Evolutionary conservation across 2,329 filamentous ascomycete species (phyloP).

Genomic region (Nigrograna mackinnonii): DNA sequence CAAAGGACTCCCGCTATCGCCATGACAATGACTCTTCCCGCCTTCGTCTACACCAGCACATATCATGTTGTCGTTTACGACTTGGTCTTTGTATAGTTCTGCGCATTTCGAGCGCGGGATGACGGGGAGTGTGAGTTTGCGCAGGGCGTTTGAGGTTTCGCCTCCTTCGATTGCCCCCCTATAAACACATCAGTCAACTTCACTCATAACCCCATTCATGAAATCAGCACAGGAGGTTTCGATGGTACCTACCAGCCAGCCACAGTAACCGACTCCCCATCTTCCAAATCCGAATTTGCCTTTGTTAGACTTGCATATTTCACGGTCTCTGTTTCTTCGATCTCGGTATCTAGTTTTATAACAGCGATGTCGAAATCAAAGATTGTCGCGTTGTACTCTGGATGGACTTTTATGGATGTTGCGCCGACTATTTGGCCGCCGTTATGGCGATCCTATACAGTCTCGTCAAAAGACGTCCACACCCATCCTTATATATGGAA

Average conservation of each 20-base stretch:
- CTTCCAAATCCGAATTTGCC: slow-evolving; percentile 3
- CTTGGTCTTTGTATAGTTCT: neutral
- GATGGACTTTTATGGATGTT: slow-evolving; percentile 4
- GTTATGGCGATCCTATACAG: neutral
- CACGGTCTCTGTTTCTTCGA: slow-evolving; percentile 4
- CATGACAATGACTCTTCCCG: slow-evolving; percentile 10
- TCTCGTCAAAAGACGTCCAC: neutral
- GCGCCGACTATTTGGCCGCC: slow-evolving; percentile 3
- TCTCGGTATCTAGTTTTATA: slow-evolving; percentile 6
- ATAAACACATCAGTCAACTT: neutral
- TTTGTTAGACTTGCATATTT: slow-evolving; percentile 4
- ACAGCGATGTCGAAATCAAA: slow-evolving; percentile 6
- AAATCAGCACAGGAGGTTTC: neutral
- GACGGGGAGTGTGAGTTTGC: slow-evolving; percentile 8
- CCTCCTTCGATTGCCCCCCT: slow-evolving; percentile 3
- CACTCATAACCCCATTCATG: neutral
- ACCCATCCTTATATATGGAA: neutral
- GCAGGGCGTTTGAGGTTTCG: slow-evolving; percentile 1
- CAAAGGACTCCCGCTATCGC: slow-evolving; percentile 9
- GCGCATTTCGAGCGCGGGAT: slow-evolving; percentile 5
- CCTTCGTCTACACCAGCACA: slow-evolving; percentile 6
- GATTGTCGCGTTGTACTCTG: slow-evolving; percentile 2
- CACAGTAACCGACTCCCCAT: slow-evolving; percentile 1
- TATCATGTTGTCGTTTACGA: slow-evolving; percentile 5
- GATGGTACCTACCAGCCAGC: slow-evolving; percentile 7